Base-by-base conservation (phyloP, 345 rosid species). In the Odontarrhena argentea region DNA sequence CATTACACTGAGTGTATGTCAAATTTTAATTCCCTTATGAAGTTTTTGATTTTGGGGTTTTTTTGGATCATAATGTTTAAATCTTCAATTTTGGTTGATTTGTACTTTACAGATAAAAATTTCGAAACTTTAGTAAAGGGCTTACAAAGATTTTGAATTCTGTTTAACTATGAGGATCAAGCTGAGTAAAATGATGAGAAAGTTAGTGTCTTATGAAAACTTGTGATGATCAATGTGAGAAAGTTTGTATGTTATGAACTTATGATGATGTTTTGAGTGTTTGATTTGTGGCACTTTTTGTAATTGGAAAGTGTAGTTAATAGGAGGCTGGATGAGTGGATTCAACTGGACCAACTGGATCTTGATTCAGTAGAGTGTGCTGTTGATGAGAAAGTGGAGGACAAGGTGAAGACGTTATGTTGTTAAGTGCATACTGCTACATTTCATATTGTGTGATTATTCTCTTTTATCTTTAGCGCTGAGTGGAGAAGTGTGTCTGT, bases 261-360 rank as follows among this genome's bases (percentile, higher is more conserved):
- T 18, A 18, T 18, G 22, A 18, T 40, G 25, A 38, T 4, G 26
- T 50, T 44, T 60, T 15, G 26, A 63, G 48, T 61, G 41, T 35
- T 26, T 48, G 70, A 6, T 59, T 60, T 59, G 36, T 40, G 24
- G 6, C 34, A 18, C 22, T 18, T 18, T 18, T 18, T 18, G 22
- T 7, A 8, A 49, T 51, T 34, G 30, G 34, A 57, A n/a, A 65
- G 24, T 45, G 58, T 80, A 93, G 98, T 93, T 77, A 93, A 93
- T 75, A 80, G 98, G 85, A 88, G 98, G 82, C 87, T 93, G 12
- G 98, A 93, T 76, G 98, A 93, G 57, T 93, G 98, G 98, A 95
- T 84, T 74, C 92, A 90, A 58, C 89, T 88, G 71, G 98, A 93
- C 35, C 98, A 90, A 53, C 83, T 93, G 32, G 94, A 93, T 72